Evolutionary conservation across 257 asterid genomes (phyloP), one percentile per base, ranked within the genome.

Genomic region (Verbascum thapsus): DNA sequence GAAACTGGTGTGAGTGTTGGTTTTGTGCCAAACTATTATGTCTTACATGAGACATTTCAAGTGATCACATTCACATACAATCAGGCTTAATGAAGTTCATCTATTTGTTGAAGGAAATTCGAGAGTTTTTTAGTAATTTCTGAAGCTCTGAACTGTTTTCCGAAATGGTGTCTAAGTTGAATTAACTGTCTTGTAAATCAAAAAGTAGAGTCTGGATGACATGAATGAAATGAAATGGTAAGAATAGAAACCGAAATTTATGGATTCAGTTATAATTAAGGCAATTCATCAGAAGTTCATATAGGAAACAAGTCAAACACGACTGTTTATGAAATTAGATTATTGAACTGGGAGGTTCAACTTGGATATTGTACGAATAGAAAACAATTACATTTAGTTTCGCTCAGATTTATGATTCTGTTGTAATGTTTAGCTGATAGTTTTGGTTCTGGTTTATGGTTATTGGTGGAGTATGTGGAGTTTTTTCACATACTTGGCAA

Each of bases 121-220:
- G 35, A 57, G 49, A 19, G 16, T 43, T 48, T 57, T 50, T 60
- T 59, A 30, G 41, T 26, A 16, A 37, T 47, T 17, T 53, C 53
- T 10, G 44, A 63, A 22, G 52, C 49, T 44, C 42, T 39, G 37
- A 38, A 7, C 38, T 50, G 7, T n/a, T 7, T 49, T 40, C 10
- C 35, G 43, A 56, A 45, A 43, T 61, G 61, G 37, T 42, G 67
- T 43, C 53, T 44, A 7, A 70, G 38, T 49, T 55, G 56, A 52
- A 61, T 43, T 15, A n/a, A 42, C 6, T 41, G 32, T 17, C 47
- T 49, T 55, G n/a, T 8, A 3, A 3, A 47, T 67, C 41, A 38
- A 48, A 39, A 30, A 23, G 26, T 39, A 39, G 10, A 8, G 19
- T 35, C 16, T 13, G 17, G 10, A 4, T 39, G 10, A 35, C 22